Base-by-base conservation (phyloP, 1,284 basidiomycete genomes). In the Rhizoctonia solani region DNA sequence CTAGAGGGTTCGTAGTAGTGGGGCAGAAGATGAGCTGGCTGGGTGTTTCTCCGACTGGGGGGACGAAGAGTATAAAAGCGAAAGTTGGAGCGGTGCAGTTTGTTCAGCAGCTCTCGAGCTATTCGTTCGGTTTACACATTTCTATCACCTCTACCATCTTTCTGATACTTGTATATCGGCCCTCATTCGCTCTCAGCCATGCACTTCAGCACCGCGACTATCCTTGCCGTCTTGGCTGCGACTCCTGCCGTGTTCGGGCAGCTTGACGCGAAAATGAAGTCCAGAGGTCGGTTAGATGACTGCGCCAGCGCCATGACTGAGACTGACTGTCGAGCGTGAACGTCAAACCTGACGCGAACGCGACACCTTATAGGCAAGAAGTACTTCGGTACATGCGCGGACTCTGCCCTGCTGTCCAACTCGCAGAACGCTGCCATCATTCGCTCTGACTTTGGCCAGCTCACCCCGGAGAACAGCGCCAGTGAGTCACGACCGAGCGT, bases 371-470 rank as follows among this genome's bases (percentile, higher is more conserved):
- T 56, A 47, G 66, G 66, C 44, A 68, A 68, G 47, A 32, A 41
- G 11, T 68, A 68, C 37, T 68, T 68, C 14, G 67, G 67, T 14
- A 53, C 55, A 0, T 53, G 47, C 50, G 21, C 55, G 14, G 67
- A 68, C 27, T 32, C 47, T 1, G 27, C 9, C 50, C 41, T 46
- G n/a, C 14, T 68, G 47, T 32, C 34, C 25, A 27, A 44, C 44
- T 13, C 54, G 2, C 67, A 68, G n/a, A 68, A 59, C 37, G 41
- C 27, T 1, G 23, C 11, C 6, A 61, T 68, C 25, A 25, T 68
- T 30, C 56, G 30, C 49, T n/a, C 55, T 9, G 55, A 53, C 3
- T 68, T 68, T 47, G 67, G 54, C 13, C 25, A 32, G 4, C 16
- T 66, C n/a, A 63, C 59, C 6, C 59, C 59, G 3, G 59, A 63